A percentile compares a stretch with the other conserved stretches of the same genome.
Evolutionary conservation across 1,139 yeast genomes (phyloP).

Genomic region (Saccharomyces uvarum): DNA sequence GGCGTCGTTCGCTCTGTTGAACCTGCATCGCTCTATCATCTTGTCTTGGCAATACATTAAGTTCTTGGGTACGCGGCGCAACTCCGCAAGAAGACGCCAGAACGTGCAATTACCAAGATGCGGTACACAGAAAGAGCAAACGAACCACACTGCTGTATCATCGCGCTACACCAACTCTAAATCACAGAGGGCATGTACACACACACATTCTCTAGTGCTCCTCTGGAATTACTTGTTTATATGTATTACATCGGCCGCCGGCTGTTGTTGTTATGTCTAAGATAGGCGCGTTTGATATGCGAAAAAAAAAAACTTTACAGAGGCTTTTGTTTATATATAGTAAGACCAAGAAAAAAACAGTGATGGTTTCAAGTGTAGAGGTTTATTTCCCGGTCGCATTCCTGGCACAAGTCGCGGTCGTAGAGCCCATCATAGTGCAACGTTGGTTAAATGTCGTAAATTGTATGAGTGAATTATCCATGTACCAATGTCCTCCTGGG

Average conservation of each 20-base stretch:
- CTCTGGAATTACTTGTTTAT: not conserved
- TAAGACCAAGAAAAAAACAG: not conserved
- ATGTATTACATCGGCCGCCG: not conserved
- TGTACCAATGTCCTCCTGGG: not conserved
- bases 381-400: not conserved
- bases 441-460: not conserved
- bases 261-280: not conserved
- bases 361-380: not conserved
- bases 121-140: not conserved
- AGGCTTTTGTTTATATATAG: conserved; percentile 1
- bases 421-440: conserved; percentile 1
- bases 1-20: not conserved
- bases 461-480: not conserved
- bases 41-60: not conserved
- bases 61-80: not conserved
- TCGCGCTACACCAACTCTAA: not conserved
- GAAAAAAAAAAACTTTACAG: conserved; percentile 1
- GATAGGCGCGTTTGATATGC: not conserved
- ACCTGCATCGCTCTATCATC: not conserved
- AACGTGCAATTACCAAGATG: not conserved
- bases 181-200: too few species aligned
- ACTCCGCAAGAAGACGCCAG: not conserved
- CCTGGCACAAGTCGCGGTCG: not conserved
- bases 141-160: not conserved
- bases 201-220: not conserved